Evolutionary conservation across 2,329 filamentous ascomycete genomes (phyloP), one percentile per base, ranked within the genome.

Genomic region (Microcyclospora tardicrescens): DNA sequence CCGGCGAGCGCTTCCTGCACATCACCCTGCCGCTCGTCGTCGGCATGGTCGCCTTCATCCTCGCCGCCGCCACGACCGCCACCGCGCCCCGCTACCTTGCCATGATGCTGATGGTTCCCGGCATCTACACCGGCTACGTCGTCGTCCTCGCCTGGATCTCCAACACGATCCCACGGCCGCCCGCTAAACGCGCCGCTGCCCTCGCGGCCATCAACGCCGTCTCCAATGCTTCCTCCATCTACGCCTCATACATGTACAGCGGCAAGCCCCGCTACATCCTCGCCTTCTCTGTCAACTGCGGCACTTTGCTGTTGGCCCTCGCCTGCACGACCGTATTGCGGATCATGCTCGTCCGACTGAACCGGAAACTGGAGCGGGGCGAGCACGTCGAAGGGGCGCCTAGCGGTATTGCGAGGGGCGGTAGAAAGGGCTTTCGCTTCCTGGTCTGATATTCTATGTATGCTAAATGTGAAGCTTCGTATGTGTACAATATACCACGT

Each of bases 241-340:
- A 67, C 63, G 68, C 66, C 0, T 62, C 66, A 0, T 72, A 63
- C 39, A 71, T 67, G 6, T 71, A 70, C 30, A 32, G 30, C 14
- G 62, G 55, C 16, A 53, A 51, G 5, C 13, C 64, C 3, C 33
- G 44, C 29, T 47, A 47, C 33, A 39, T 40, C 5, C 62, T 74
- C 12, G 78, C 81, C 3, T 78, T 85, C 62, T 66, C 68, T 5
- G 77, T 84, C 36, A 82, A 84, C 57, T 81, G 77, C 48, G 69
- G 66, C 1, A 81, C 77, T 13, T 71, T 73, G 0, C 69, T 75
- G 15, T 54, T 84, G 33, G 74, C 79, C 1, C 77, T 85, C 33
- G 49, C 73, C 16, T 69, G 75, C 42, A 79, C 80, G 0, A 73
- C 73, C 0, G 57, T 75, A 2, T 63, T 86, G 48, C 64, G 79